Conservation (phyloP, 2,329 filamentous ascomycete species). For the Microcera coccophila region DNA sequence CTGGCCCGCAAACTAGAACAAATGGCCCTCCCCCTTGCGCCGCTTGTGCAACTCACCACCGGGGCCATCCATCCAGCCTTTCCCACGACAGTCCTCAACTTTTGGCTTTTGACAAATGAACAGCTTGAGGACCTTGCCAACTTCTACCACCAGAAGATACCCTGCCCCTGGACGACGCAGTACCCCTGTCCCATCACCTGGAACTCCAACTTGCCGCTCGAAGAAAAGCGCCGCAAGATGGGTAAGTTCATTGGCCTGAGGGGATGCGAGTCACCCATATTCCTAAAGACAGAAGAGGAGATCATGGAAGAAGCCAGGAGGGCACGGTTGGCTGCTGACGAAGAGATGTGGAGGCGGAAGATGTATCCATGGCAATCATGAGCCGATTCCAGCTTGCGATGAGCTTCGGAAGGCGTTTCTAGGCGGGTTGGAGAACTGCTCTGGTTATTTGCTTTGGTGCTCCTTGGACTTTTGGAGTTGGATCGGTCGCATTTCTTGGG, state of each 20-base stretch:
- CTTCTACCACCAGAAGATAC: constrained; percentile 69
- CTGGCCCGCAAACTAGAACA: constrained; percentile 60
- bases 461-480: background rate
- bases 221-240: constrained; percentile 69
- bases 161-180: constrained; percentile 48
- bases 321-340: constrained; percentile 39
- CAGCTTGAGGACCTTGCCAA: constrained; percentile 66
- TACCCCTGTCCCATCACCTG: constrained; percentile 70
- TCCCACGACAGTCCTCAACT: constrained; percentile 63
- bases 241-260: constrained; percentile 70
- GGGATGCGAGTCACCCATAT: constrained; percentile 45
- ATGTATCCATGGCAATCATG: constrained; percentile 25
- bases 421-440: background rate
- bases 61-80: constrained; percentile 63
- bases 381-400: background rate
- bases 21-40: constrained; percentile 62
- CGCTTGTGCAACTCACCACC: constrained; percentile 60
- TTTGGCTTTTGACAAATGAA: constrained; percentile 68
- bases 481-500: background rate
- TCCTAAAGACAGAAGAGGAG: constrained; percentile 45
- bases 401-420: background rate
- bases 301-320: constrained; percentile 42
- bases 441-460: background rate
- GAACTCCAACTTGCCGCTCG: constrained; percentile 49
- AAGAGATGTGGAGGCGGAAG: constrained; percentile 49